Evolutionary conservation across 441 rosid species (phyloP).

Genomic region (Corymbia citriodora): DNA sequence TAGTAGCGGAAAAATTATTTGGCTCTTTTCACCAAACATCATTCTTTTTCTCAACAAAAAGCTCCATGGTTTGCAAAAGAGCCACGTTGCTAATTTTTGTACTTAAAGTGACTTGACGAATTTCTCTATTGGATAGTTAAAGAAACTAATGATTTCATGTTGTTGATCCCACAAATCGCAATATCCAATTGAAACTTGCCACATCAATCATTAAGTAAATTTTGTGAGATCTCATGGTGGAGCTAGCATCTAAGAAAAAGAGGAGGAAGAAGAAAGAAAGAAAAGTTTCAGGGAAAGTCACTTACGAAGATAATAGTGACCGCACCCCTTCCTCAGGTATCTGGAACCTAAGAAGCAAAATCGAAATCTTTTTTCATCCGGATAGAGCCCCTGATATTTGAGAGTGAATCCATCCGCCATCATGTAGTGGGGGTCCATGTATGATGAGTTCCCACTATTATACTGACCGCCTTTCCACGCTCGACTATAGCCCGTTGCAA

Average conservation of each 20-base stretch:
- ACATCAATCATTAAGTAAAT: neutral
- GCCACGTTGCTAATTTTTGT: neutral
- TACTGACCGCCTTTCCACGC: neutral
- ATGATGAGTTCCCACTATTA: rapidly evolving
- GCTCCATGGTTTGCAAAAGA: too few species aligned
- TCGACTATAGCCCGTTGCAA: rapidly evolving
- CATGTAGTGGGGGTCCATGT: neutral
- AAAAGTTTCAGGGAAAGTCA: neutral
- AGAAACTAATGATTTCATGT: neutral
- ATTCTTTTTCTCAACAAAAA: too few species aligned
- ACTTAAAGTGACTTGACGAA: neutral
- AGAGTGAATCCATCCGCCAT: neutral
- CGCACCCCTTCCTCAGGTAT: neutral
- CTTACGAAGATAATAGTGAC: rapidly evolving
- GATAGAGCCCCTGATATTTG: rapidly evolving
- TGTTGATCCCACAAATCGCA: neutral
- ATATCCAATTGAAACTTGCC: neutral
- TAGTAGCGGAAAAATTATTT: too few species aligned
- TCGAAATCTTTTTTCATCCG: rapidly evolving
- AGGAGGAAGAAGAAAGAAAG: neutral
- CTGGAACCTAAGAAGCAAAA: neutral
- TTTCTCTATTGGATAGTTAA: neutral
- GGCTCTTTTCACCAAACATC: too few species aligned
- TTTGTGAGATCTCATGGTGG: neutral
- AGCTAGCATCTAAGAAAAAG: neutral